These are phyloP conservation scores for Ophiostoma ulmi DNA, from an alignment of 2,329 filamentous ascomycete species.

Conservation along the genomic window DNA sequence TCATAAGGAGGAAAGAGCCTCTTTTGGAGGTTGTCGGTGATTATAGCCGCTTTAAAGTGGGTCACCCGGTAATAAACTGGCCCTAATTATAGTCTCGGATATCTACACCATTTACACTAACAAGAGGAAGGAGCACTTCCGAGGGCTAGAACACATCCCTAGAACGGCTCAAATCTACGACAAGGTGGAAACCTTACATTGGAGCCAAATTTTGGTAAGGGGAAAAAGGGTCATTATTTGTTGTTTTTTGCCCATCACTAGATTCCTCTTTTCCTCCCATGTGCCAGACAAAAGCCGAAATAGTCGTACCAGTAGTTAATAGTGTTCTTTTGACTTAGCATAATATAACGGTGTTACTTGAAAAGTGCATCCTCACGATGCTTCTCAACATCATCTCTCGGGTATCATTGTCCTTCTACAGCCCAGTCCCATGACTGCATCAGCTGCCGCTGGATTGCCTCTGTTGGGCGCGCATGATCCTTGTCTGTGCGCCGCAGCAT, in stretches of 20 bases:
- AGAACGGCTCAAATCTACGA: not conserved
- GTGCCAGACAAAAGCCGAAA: not conserved
- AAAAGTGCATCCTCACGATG: not conserved
- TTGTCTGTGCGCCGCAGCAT: conserved; percentile 33
- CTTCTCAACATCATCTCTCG: not conserved
- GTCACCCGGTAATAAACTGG: not conserved
- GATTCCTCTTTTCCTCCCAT: not conserved
- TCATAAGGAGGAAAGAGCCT: not conserved
- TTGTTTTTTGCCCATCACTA: not conserved
- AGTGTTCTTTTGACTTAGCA: not conserved
- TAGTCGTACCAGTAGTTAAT: not conserved
- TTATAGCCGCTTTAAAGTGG: not conserved
- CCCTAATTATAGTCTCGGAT: not conserved
- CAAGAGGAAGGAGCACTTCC: not conserved
- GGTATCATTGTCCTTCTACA: not conserved
- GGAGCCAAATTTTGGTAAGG: not conserved
- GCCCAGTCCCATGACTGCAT: conserved; percentile 32
- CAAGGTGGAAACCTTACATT: conserved; percentile 2
- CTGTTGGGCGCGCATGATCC: conserved; percentile 34
- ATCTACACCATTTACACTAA: not conserved
- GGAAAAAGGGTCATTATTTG: not conserved
- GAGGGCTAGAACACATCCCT: not conserved
- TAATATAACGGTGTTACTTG: not conserved
- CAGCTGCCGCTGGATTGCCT: conserved; percentile 32
- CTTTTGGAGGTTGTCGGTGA: not conserved